phyloP scores from a whole-genome alignment of 495 filamentous ascomycete species.

The Penicillium manginii region DNA sequence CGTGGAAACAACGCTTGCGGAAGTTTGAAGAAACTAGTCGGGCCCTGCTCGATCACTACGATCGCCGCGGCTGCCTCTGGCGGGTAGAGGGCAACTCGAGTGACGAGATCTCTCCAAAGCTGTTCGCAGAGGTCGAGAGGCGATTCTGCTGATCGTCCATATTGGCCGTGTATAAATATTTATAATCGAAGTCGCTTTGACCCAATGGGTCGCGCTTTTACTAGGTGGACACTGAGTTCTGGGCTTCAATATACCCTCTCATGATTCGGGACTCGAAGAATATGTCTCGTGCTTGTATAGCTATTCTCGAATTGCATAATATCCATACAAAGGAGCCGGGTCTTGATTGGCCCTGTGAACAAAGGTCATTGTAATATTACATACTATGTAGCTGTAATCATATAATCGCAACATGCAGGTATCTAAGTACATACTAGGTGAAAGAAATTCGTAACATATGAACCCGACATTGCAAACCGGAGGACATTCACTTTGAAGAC shows the following conservation, averaged over 20 bases:
- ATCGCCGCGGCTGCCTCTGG: slow-evolving; percentile 82
- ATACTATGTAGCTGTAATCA: slow-evolving; percentile 11
- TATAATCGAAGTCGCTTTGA: slow-evolving; percentile 12
- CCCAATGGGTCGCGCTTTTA: slow-evolving; percentile 1
- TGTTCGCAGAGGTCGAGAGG: slow-evolving; percentile 77
- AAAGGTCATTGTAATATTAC: background rate
- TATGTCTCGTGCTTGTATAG: slow-evolving; percentile 19
- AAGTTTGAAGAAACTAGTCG: slow-evolving; percentile 86
- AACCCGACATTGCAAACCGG: background rate
- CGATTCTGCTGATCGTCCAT: slow-evolving; percentile 60
- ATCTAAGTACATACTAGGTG: slow-evolving; percentile 20
- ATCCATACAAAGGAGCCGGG: slow-evolving; percentile 8
- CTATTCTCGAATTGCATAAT: slow-evolving; percentile 22
- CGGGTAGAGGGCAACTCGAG: slow-evolving; percentile 84
- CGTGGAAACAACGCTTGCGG: slow-evolving; percentile 76
- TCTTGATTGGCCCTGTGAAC: background rate
- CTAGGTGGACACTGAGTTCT: background rate
- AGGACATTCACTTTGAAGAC: background rate
- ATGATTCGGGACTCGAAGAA: slow-evolving; percentile 6
- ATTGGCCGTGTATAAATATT: slow-evolving; percentile 26
- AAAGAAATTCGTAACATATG: background rate
- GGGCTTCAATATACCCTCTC: slow-evolving; percentile 20
- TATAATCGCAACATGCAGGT: slow-evolving; percentile 9
- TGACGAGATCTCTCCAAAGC: slow-evolving; percentile 88
- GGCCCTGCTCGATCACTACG: slow-evolving; percentile 87